Evolutionary conservation across 306 rosid genomes (phyloP), one percentile per base, ranked within the genome.

Genomic region (Acmispon strigosus): DNA sequence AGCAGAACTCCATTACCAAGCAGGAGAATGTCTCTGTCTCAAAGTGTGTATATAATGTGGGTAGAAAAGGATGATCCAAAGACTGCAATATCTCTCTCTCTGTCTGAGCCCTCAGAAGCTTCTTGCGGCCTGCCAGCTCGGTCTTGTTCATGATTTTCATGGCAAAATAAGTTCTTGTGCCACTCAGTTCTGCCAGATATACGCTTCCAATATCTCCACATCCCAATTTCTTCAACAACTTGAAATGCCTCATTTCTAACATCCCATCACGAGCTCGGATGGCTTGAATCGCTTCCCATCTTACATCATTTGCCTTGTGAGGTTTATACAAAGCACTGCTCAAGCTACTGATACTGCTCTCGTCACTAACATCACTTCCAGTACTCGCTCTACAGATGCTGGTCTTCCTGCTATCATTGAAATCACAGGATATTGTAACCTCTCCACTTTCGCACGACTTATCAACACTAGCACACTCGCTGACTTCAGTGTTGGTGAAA

Each of bases 1-100:
- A 94, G 76, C 98, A 94, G 47, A 87, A 90, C 82, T 94, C 98
- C 97, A 94, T 90, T 8, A 90, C 89, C 86, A 94, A 82, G 84
- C 94, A 94, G 48, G 97, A 83, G 82, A 86, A 89, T 65, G 86
- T 83, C 10, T 89, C 92, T 0, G 96, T 89, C 80, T 90, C 98
- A 59, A 90, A 94, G 73, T 90, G 88, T 1, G 98, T 69, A 58
- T 94, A 90, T 62, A 94, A 80, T 22, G 98, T 86, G 10, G 98
- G 98, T n/a, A 94, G 82, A 79, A 94, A 94, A 2, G 98, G 98
- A 81, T 94, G 98, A 84, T 94, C 98, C 69, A 94, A 85, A 70
- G 95, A 88, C 66, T 90, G 96, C 77, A 94, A 84, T 80, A 94
- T 94, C 82, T 94, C 98, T 66, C 92, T 85, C 66, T 94, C 98